Evolutionary conservation across 176 grass and related monocot species (phyloP).

Genomic region (Elaeis guineensis): DNA sequence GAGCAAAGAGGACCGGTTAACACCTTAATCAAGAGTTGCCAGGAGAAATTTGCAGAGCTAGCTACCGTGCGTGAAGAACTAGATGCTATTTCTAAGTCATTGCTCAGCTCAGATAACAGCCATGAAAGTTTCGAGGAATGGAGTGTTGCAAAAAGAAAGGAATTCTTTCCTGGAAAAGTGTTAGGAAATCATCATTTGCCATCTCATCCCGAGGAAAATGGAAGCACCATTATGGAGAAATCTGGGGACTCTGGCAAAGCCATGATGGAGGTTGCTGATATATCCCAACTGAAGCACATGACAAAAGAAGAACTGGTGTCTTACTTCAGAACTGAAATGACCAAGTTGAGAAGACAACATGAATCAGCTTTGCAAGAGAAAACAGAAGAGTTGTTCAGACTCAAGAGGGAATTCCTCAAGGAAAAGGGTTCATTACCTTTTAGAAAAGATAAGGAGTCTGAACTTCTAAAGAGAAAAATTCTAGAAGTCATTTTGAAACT

Average conservation of each 20-base stretch:
- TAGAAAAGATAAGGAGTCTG: constrained; percentile 11
- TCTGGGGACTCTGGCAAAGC: constrained; percentile 11
- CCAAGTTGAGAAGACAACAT: constrained; percentile 28
- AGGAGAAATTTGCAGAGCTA: constrained; percentile 29
- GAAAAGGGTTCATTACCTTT: constrained; percentile 19
- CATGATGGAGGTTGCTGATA: constrained; percentile 33
- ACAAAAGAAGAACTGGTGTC: constrained; percentile 27
- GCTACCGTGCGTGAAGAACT: constrained; percentile 39
- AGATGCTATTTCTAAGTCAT: constrained; percentile 36
- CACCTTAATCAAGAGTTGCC: constrained; percentile 21
- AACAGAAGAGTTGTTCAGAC: constrained; percentile 26
- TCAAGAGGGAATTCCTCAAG: constrained; percentile 31
- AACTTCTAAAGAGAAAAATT: constrained; percentile 18
- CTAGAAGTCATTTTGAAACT: constrained; percentile 18
- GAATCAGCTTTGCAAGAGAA: constrained; percentile 27
- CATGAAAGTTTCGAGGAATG: constrained; percentile 40
- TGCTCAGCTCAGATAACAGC: constrained; percentile 28
- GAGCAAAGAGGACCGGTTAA: constrained; percentile 33
- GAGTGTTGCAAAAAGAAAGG: constrained; percentile 52
- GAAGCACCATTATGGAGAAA: background rate
- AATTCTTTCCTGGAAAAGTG: constrained; percentile 30
- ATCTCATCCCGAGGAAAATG: constrained; percentile 16
- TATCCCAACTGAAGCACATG: constrained; percentile 20
- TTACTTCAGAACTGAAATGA: constrained; percentile 35
- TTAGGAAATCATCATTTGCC: background rate